These are phyloP conservation scores for Crithidia fasciculata DNA, from an alignment of 208 protist genomes.

Conservation along the genomic window DNA sequence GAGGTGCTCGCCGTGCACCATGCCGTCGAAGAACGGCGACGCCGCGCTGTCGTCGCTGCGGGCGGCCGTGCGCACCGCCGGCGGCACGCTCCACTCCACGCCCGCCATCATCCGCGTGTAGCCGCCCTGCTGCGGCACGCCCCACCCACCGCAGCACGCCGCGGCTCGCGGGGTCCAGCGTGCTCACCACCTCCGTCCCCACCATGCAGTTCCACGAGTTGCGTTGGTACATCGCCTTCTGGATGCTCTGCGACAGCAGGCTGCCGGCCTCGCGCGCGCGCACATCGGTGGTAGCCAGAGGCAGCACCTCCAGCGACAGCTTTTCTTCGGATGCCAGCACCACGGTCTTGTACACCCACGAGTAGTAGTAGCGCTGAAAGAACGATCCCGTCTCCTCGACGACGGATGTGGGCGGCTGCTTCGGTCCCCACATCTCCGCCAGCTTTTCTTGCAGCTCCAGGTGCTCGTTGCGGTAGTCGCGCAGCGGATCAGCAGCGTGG, in stretches of 20 bases:
- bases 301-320: conserved; percentile 44
- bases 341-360: conserved; percentile 53
- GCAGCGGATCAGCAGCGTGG: conserved; percentile 14
- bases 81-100: conserved; percentile 51
- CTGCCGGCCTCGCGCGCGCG: conserved; percentile 41
- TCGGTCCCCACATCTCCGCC: conserved; percentile 52
- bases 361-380: conserved; percentile 50
- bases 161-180: conserved; percentile 29
- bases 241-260: conserved; percentile 39
- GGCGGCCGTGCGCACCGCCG: conserved; percentile 32
- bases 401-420: conserved; percentile 40
- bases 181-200: conserved; percentile 42
- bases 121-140: conserved; percentile 44
- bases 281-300: conserved; percentile 24
- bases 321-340: conserved; percentile 47
- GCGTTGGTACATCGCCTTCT: conserved; percentile 33
- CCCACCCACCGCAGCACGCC: conserved; percentile 57
- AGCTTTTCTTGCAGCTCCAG: conserved; percentile 25
- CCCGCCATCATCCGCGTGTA: conserved; percentile 46
- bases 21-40: conserved; percentile 41
- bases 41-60: conserved; percentile 21
- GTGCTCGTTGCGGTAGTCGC: conserved; percentile 24
- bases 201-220: conserved; percentile 57
- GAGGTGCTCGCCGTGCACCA: conserved; percentile 50
- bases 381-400: conserved; percentile 49